Conservation (phyloP, 2,329 filamentous ascomycete genomes). For the Ophiostoma sp. region DNA sequence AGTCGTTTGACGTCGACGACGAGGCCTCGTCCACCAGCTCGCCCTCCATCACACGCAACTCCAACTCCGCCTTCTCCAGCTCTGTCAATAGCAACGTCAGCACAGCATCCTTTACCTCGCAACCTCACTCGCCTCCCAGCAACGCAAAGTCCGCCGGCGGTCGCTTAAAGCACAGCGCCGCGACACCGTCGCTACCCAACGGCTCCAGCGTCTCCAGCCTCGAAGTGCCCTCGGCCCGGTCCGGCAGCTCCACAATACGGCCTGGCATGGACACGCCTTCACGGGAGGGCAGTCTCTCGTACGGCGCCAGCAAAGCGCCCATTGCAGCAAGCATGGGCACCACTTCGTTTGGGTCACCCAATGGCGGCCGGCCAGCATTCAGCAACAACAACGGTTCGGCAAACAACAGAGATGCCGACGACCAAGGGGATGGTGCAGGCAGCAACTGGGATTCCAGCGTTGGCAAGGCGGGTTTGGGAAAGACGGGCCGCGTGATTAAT, state of each 20-base stretch:
- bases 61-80: slow-evolving; percentile 56
- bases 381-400: background rate
- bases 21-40: slow-evolving; percentile 43
- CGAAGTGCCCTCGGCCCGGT: slow-evolving; percentile 8
- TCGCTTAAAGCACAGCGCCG: slow-evolving; percentile 40
- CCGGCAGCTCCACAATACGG: slow-evolving; percentile 14
- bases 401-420: background rate
- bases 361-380: background rate
- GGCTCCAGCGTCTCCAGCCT: background rate
- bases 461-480: slow-evolving; percentile 69
- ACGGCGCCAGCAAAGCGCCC: background rate
- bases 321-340: slow-evolving; percentile 8
- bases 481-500: slow-evolving; percentile 78
- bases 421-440: slow-evolving; percentile 40
- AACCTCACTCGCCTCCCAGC: slow-evolving; percentile 34
- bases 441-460: slow-evolving; percentile 62
- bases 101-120: slow-evolving; percentile 45
- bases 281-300: slow-evolving; percentile 31
- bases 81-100: slow-evolving; percentile 57
- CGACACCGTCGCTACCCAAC: slow-evolving; percentile 2
- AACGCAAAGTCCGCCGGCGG: slow-evolving; percentile 39
- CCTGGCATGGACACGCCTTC: slow-evolving; percentile 34
- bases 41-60: slow-evolving; percentile 37
- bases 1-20: slow-evolving; percentile 48
- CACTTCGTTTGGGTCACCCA: slow-evolving; percentile 4